These are phyloP conservation scores for Sugiyamaella marilandica DNA, from an alignment of 805 yeast species.

Conservation along the genomic window DNA sequence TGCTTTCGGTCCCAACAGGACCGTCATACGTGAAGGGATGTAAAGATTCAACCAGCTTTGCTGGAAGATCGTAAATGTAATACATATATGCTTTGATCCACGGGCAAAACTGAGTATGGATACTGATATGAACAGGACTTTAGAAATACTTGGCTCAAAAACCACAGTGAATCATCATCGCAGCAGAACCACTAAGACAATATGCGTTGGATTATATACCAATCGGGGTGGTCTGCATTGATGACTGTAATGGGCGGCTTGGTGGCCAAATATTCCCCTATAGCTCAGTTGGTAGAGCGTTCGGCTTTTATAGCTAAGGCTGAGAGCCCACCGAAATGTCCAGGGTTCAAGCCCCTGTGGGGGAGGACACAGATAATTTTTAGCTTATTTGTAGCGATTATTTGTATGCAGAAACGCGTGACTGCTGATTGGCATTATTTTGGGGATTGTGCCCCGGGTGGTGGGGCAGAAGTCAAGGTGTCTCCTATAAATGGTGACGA, in stretches of 20 bases:
- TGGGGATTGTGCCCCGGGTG: too few species aligned
- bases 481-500: too few species aligned
- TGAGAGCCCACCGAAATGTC: conserved; percentile 48
- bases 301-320: conserved; percentile 47
- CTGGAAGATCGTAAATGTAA: conserved; percentile 16
- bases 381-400: conserved; percentile 13
- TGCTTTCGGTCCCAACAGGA: neutral
- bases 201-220: neutral
- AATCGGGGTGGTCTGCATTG: too few species aligned
- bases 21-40: conserved; percentile 1
- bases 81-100: neutral
- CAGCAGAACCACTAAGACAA: neutral
- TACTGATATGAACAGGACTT: too few species aligned
- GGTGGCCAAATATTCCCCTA: conserved; percentile 30
- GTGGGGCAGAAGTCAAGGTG: too few species aligned
- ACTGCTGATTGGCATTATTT: neutral
- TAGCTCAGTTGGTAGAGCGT: conserved; percentile 65
- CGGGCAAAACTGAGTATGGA: too few species aligned
- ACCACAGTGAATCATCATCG: neutral
- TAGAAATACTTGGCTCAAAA: neutral
- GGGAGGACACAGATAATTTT: conserved; percentile 35
- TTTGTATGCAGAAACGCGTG: neutral
- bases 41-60: conserved; percentile 5
- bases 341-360: conserved; percentile 60
- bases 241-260: too few species aligned